Conservation (phyloP, 2,329 filamentous ascomycete species). For the Microsporum canis region DNA sequence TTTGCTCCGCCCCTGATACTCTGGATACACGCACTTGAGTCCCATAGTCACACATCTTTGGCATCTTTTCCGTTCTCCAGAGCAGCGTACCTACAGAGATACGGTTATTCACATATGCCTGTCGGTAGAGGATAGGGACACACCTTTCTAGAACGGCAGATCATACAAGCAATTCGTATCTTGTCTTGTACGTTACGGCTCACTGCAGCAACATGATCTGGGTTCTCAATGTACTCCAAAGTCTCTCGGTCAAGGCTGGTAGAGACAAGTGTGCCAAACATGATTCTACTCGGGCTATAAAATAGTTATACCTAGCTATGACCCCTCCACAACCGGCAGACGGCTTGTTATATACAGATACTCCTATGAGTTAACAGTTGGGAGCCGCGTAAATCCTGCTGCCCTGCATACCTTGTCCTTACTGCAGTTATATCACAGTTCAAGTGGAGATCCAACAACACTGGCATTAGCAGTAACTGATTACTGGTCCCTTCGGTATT, state of each 20-base stretch:
- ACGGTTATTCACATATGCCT: no score
- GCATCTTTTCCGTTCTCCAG: not conserved
- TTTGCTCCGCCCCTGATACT: not conserved
- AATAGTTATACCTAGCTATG: no score
- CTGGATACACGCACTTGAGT: not conserved
- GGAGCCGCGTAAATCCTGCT: no score
- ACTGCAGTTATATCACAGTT: no score
- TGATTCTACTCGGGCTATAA: no score
- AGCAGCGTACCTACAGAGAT: not conserved
- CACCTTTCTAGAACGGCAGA: not conserved
- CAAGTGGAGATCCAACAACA: no score
- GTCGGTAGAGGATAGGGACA: not conserved
- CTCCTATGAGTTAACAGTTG: no score
- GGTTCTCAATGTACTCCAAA: not conserved
- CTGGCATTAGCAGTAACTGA: no score
- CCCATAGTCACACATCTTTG: constrained; percentile 2
- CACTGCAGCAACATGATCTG: not conserved
- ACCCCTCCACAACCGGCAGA: no score
- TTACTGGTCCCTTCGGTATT: no score
- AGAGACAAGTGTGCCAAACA: not conserved
- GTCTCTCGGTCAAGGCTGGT: not conserved
- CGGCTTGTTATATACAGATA: no score
- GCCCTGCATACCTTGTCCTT: no score
- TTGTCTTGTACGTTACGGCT: not conserved
- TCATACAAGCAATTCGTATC: not conserved